A percentile compares a stretch with the other conserved stretches of the same genome.
These are phyloP conservation scores for Heteromeles arbutifolia DNA, from an alignment of 306 rosid genomes.

Conservation along the genomic window DNA sequence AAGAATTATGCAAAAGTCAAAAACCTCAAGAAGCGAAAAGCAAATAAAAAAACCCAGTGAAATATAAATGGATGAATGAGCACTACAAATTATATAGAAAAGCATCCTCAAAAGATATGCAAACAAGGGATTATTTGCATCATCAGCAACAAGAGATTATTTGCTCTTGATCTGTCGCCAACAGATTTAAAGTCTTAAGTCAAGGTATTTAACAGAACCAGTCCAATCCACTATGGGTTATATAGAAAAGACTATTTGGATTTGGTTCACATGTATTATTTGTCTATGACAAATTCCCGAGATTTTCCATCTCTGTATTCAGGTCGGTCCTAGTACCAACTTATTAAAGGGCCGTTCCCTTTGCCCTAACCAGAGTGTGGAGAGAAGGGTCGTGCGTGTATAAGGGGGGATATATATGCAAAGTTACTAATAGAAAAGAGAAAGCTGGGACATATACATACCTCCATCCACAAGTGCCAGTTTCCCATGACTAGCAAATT, in stretches of 20 bases:
- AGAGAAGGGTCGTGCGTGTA: not conserved
- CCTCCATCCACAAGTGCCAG: conserved; percentile 86
- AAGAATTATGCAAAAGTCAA: not conserved
- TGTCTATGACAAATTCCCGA: not conserved
- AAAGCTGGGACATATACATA: conserved; percentile 24
- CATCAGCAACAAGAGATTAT: not conserved
- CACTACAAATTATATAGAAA: not conserved
- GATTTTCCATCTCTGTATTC: not conserved
- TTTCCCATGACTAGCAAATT: conserved; percentile 79
- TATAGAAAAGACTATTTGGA: not conserved
- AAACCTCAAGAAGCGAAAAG: not conserved
- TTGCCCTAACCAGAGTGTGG: not conserved
- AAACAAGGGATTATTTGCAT: not conserved
- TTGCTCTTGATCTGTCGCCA: not conserved
- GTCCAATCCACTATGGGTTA: not conserved
- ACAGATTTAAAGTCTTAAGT: too few relatives aligned
- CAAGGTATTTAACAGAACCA: not conserved
- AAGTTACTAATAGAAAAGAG: not conserved
- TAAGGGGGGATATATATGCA: not conserved
- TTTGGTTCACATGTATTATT: not conserved
- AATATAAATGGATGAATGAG: not conserved
- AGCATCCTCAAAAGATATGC: not conserved
- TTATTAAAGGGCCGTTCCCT: not conserved
- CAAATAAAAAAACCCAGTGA: not conserved
- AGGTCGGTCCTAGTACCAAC: not conserved